These are phyloP conservation scores for Chaetomium fimeti DNA, from an alignment of 495 filamentous ascomycete genomes.

Conservation along the genomic window DNA sequence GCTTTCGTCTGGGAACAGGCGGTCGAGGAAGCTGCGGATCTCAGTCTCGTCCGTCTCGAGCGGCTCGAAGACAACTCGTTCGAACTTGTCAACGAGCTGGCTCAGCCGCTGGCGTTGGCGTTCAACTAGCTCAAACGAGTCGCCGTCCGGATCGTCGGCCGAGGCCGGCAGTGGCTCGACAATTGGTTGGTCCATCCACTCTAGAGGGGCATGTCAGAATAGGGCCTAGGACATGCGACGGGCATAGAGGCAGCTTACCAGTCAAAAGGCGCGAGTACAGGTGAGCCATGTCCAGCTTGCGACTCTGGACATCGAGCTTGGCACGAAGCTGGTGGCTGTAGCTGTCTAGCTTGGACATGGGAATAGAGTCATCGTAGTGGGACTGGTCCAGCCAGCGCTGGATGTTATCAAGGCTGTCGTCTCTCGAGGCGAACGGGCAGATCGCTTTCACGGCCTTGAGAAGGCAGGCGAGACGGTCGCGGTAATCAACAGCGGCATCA, in stretches of 20 bases:
- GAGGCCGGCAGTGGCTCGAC: slow-evolving; percentile 24
- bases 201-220: slow-evolving; percentile 21
- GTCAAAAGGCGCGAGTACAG: slow-evolving; percentile 62
- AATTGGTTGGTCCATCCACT: slow-evolving; percentile 54
- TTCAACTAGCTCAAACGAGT: slow-evolving; percentile 40
- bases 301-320: slow-evolving; percentile 47
- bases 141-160: slow-evolving; percentile 24
- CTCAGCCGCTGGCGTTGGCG: slow-evolving; percentile 51
- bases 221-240: too few relatives aligned
- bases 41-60: slow-evolving; percentile 47
- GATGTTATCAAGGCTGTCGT: slow-evolving; percentile 34
- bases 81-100: slow-evolving; percentile 55
- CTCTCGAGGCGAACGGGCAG: slow-evolving; percentile 29
- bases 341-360: slow-evolving; percentile 35
- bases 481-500: slow-evolving; percentile 30
- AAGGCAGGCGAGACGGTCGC: slow-evolving; percentile 40
- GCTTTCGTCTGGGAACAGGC: slow-evolving; percentile 48
- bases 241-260: slow-evolving; percentile 13
- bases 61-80: slow-evolving; percentile 57
- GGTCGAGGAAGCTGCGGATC: slow-evolving; percentile 53
- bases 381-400: slow-evolving; percentile 43
- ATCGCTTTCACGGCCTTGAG: slow-evolving; percentile 43
- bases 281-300: slow-evolving; percentile 58
- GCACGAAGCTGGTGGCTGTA: slow-evolving; percentile 46
- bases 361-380: slow-evolving; percentile 39